phyloP scores from a whole-genome alignment of 1,284 basidiomycete species.

The Malassezia sp. region DNA sequence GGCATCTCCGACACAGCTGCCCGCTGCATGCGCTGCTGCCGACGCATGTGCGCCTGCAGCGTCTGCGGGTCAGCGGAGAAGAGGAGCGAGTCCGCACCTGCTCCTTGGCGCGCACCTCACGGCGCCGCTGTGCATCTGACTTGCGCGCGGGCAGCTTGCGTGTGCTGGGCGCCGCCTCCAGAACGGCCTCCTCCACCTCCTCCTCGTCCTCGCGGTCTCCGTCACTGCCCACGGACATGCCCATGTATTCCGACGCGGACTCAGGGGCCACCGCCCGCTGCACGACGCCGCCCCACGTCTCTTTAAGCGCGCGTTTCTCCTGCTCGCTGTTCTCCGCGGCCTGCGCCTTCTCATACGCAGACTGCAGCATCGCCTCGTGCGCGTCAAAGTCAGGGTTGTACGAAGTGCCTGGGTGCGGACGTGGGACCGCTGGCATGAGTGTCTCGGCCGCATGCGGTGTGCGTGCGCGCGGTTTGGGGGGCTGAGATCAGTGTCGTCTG shows the following conservation, averaged over 20 bases:
- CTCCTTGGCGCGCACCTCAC: constrained; percentile 21
- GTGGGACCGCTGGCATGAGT: constrained; percentile 54
- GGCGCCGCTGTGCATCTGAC: constrained; percentile 21
- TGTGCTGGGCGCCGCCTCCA: not conserved
- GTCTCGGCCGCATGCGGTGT: constrained; percentile 1
- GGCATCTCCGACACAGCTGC: constrained; percentile 24
- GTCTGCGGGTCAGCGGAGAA: no score
- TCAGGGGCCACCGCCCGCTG: constrained; percentile 13
- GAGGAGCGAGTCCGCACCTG: no score
- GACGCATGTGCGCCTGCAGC: constrained; percentile 16
- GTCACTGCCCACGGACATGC: constrained; percentile 21
- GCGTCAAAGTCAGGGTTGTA: constrained; percentile 76
- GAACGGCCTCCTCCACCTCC: not conserved
- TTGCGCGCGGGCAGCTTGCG: constrained; percentile 27
- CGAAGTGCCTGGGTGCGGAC: constrained; percentile 76
- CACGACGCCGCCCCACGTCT: constrained; percentile 2
- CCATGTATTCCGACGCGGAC: constrained; percentile 17
- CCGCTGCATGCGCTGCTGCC: constrained; percentile 21
- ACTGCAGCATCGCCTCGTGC: constrained; percentile 63
- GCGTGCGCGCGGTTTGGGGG: no score
- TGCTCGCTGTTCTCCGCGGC: constrained; percentile 55
- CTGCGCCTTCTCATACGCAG: constrained; percentile 60
- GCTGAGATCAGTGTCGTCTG: no score
- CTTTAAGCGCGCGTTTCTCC: constrained; percentile 17
- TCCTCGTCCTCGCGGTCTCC: constrained; percentile 11